Conservation (phyloP, 139 green algal genomes). For the Coelastrella sp. region DNA sequence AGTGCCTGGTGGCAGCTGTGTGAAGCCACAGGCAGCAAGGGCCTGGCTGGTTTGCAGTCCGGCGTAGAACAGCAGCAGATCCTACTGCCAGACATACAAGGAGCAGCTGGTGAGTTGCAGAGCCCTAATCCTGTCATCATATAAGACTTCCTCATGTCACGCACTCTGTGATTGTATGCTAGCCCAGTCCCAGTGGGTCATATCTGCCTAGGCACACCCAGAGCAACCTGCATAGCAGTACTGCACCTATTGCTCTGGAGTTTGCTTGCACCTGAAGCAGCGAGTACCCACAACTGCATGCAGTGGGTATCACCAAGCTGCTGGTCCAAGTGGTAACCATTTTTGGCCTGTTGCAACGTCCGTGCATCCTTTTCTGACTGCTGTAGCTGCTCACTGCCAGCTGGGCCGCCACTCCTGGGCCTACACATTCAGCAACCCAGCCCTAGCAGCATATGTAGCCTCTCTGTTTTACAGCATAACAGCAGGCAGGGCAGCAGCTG, state of each 20-base stretch:
- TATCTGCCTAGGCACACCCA: no score
- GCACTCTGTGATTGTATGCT: no score
- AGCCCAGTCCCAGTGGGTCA: no score
- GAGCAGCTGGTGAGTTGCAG: neutral
- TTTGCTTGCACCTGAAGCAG: no score
- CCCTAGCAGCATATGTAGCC: conserved; percentile 13
- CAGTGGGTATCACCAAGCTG: no score
- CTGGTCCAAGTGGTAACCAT: no score
- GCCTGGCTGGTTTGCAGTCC: neutral
- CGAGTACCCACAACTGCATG: no score
- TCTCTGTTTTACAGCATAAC: conserved; percentile 10
- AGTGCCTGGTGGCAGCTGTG: conserved; percentile 33
- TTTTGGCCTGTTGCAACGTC: neutral
- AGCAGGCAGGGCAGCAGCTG: neutral
- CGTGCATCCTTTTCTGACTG: neutral
- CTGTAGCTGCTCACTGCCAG: conserved; percentile 30
- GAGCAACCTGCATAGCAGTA: neutral
- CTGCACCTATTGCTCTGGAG: neutral
- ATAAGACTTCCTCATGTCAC: no score
- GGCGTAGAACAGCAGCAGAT: neutral
- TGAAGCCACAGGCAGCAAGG: neutral
- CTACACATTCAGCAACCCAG: neutral
- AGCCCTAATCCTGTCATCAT: no score
- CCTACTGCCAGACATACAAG: neutral
- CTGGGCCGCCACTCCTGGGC: conserved; percentile 27